Conservation (phyloP, 768 basidiomycete genomes). For the Podaxis sp. region DNA sequence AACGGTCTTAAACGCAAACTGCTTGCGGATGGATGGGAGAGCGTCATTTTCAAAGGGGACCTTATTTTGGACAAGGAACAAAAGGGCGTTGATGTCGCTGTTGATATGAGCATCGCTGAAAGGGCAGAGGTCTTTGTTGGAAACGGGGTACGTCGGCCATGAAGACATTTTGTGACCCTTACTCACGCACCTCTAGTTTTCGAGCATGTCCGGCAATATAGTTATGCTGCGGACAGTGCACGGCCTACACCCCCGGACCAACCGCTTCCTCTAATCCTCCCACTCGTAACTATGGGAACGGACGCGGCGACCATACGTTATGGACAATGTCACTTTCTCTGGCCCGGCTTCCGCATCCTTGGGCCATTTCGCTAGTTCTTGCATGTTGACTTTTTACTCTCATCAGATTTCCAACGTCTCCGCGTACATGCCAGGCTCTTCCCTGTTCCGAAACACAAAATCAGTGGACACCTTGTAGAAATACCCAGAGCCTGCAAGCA, state of each 20-base stretch:
- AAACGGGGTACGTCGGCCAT: slow-evolving; percentile 49
- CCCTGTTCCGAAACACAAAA: too few relatives aligned
- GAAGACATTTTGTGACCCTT: slow-evolving; percentile 10
- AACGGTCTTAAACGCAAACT: slow-evolving; percentile 37
- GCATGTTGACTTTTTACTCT: too few relatives aligned
- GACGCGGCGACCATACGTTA: too few relatives aligned
- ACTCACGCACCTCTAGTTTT: slow-evolving; percentile 33
- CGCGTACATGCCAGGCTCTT: too few relatives aligned
- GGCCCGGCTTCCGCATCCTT: too few relatives aligned
- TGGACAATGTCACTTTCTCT: too few relatives aligned
- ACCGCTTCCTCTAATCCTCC: slow-evolving; percentile 39
- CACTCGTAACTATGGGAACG: too few relatives aligned
- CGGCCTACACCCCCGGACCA: slow-evolving; percentile 38
- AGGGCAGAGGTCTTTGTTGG: slow-evolving; percentile 60
- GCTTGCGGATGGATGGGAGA: slow-evolving; percentile 48
- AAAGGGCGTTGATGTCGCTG: slow-evolving; percentile 46
- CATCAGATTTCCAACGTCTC: too few relatives aligned
- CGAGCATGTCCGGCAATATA: slow-evolving; percentile 51
- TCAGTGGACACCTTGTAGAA: too few relatives aligned
- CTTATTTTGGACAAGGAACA: slow-evolving; percentile 45
- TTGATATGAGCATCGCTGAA: slow-evolving; percentile 63
- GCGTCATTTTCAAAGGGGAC: slow-evolving; percentile 38
- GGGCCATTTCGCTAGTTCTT: too few relatives aligned
- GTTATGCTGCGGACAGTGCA: slow-evolving; percentile 45
- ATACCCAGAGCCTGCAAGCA: too few relatives aligned